A percentile compares a stretch with the other conserved stretches of the same genome.
Conservation (phyloP, 352 stramenopile genomes). For the Globisporangium uncinulatum region DNA sequence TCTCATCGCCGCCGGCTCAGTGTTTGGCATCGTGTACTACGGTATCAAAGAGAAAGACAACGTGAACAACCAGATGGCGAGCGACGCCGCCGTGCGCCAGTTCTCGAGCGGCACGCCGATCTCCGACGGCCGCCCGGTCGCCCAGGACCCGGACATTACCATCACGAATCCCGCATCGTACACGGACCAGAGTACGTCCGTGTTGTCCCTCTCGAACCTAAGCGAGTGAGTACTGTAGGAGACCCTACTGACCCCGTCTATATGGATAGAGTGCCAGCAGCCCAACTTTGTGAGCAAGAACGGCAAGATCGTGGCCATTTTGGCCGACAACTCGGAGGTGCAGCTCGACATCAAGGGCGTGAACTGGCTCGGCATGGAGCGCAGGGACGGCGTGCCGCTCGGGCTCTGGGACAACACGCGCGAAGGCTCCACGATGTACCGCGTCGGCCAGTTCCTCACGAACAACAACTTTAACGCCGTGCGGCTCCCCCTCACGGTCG, state of each 20-base stretch:
- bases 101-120: conserved; percentile 65
- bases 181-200: conserved; percentile 39
- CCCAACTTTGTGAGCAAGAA: conserved; percentile 82
- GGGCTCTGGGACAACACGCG: conserved; percentile 80
- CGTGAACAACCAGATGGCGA: conserved; percentile 45
- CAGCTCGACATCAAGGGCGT: conserved; percentile 81
- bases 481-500: conserved; percentile 66
- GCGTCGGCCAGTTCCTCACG: conserved; percentile 60
- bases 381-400: conserved; percentile 59
- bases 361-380: conserved; percentile 84
- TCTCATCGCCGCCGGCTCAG: conserved; percentile 45
- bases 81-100: conserved; percentile 39
- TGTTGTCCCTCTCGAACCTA: background rate
- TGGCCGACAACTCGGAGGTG: conserved; percentile 43
- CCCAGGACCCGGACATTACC: conserved; percentile 38
- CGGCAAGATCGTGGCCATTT: conserved; percentile 54
- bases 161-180: conserved; percentile 73
- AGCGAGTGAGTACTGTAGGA: background rate
- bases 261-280: conserved; percentile 59
- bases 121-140: conserved; percentile 42
- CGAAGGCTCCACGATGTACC: conserved; percentile 75
- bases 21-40: conserved; percentile 71
- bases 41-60: conserved; percentile 56
- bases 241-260: background rate
- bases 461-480: conserved; percentile 82